phyloP scores from a whole-genome alignment of 768 basidiomycete genomes.

The Rhodotorula babjevae region DNA sequence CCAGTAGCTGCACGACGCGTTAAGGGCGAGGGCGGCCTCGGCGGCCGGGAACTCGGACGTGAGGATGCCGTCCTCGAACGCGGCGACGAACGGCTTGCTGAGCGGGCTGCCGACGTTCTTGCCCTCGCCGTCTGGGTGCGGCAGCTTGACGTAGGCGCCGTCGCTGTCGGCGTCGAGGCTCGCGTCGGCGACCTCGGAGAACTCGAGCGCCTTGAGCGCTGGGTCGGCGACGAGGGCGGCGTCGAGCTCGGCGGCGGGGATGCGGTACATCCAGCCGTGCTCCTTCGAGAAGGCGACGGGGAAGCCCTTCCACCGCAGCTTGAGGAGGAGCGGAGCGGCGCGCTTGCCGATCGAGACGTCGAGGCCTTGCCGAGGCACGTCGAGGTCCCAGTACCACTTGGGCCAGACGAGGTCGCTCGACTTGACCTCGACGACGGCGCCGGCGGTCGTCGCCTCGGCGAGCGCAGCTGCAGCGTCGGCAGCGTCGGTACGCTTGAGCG shows the following conservation, averaged over 20 bases:
- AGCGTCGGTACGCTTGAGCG: background rate
- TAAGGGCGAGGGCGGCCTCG: conserved; percentile 79
- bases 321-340: conserved; percentile 75
- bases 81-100: conserved; percentile 80
- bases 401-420: conserved; percentile 60
- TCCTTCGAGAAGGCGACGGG: conserved; percentile 79
- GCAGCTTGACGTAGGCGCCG: conserved; percentile 77
- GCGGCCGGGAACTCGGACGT: conserved; percentile 73
- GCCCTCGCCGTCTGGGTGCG: conserved; percentile 90
- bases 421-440: background rate
- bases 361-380: conserved; percentile 57
- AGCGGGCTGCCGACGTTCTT: conserved; percentile 94
- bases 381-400: conserved; percentile 91
- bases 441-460: background rate
- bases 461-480: background rate
- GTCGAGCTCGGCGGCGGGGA: conserved; percentile 49
- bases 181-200: conserved; percentile 63
- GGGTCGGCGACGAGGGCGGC: conserved; percentile 48
- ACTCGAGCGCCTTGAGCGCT: conserved; percentile 54
- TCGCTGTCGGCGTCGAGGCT: conserved; percentile 53
- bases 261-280: conserved; percentile 87
- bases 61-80: conserved; percentile 77
- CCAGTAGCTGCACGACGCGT: conserved; percentile 95
- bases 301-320: conserved; percentile 78
- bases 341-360: conserved; percentile 81